Evolutionary conservation across 768 basidiomycete species (phyloP), one percentile per base, ranked within the genome.

Genomic region (Thelephora ganbajun): DNA sequence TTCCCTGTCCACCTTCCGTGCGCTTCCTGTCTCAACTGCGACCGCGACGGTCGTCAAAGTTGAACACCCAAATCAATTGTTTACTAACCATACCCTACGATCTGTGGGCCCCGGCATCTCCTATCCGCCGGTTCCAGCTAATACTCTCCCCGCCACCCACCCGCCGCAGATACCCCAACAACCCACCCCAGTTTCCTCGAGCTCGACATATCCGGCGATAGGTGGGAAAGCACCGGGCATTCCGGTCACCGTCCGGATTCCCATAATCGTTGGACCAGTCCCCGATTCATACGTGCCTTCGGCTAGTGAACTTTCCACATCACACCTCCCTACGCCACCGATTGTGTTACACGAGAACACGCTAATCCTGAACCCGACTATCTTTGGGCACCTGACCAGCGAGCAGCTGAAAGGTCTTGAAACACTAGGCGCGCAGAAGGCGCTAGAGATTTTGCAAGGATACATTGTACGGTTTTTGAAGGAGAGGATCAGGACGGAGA

Each of bases 381-480:
- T 94, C 33, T 96, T 96, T 58, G 74, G 81, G 7, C 79, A 80
- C 47, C 72, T 94, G 11, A 77, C 82, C 3, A 67, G 72, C 39
- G 79, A 82, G 51, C 83, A 83, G 61, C 65, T 94, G 39, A 73
- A 71, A 48, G 80, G 83, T 41, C 66, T 93, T 22, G 84, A 91
- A 62, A 72, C 73, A 46, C 76, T 91, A 61, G 88, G 88, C 2
- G 85, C 88, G 0, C 76, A 82, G 59, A 79, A 83, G 53, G 89
- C 91, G 5, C 64, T 94, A 45, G 75, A 77, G 53, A 80, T 89
- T 18, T 66, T 94, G 48, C 89, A 90, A 51, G 79, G 75, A 2
- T 84, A 91, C 56, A 87, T 93, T 60, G 85, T 90, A 37, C 75
- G 83, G 47, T 85, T 80, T 51, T 64, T 91, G 58, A 93, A 92